These are phyloP conservation scores for Trichosporon sp. DNA, from an alignment of 1,284 basidiomycete species.

Conservation along the genomic window DNA sequence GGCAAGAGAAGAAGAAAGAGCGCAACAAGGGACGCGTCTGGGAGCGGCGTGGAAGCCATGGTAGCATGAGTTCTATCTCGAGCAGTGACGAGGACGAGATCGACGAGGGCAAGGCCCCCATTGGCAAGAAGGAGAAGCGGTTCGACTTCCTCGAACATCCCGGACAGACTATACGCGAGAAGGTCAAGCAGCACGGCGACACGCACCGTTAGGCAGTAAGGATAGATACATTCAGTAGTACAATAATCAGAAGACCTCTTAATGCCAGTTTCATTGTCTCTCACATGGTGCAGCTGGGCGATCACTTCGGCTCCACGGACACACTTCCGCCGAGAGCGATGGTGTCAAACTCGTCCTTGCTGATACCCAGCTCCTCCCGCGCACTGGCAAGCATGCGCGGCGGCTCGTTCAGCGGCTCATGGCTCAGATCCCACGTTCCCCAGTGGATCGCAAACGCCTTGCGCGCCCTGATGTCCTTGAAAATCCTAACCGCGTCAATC, in stretches of 20 bases:
- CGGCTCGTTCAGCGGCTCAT: conserved; percentile 65
- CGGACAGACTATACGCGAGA: not conserved
- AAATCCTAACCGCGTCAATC: conserved; percentile 67
- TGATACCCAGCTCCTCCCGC: conserved; percentile 61
- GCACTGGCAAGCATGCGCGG: conserved; percentile 62
- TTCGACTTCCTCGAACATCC: conserved; percentile 21
- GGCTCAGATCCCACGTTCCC: conserved; percentile 60
- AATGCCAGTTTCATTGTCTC: not conserved
- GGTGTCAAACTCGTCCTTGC: conserved; percentile 60
- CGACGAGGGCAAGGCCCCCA: not conserved
- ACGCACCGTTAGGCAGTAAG: not conserved
- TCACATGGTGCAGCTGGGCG: too few species aligned
- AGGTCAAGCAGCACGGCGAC: conserved; percentile 11
- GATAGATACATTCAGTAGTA: not conserved
- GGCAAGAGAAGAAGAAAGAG: conserved; percentile 29
- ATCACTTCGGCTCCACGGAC: conserved; percentile 13
- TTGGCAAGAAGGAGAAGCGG: conserved; percentile 19
- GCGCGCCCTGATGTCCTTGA: conserved; percentile 62
- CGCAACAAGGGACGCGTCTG: not conserved
- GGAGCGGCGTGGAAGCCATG: not conserved
- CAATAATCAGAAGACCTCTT: not conserved
- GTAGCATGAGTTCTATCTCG: not conserved
- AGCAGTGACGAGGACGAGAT: conserved; percentile 21
- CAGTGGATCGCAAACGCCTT: conserved; percentile 71
- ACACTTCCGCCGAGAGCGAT: conserved; percentile 27